Base-by-base conservation (phyloP, 2,329 filamentous ascomycete species). In the Fusarium subglutinans region DNA sequence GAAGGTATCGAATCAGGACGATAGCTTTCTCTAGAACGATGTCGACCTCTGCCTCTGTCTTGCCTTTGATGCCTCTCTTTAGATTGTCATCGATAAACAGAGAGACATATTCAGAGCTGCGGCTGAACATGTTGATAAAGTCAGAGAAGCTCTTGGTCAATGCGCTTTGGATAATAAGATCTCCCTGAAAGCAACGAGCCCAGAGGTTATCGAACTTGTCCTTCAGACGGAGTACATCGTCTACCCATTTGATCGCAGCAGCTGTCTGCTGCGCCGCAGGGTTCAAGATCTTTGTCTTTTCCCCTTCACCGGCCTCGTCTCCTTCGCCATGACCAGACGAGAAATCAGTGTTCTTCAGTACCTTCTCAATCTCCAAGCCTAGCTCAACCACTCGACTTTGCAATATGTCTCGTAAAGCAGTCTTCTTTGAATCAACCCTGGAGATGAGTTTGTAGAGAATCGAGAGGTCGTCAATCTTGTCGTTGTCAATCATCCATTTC, bases 1-100 rank as follows among this genome's bases (percentile, higher is more conserved):
- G 90, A 43, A 99, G 89, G 77, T 97, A 98, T 51, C 95, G 91
- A 59, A 99, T 89, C 12, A 99, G 86, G 1, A 92, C 90, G 69
- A 98, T 97, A 18, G 95, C 95, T 80, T 96, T 97, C 67, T 98
- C 95, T 45, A 98, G 86, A 3, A 97, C 90, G 13, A 85, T 82
- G 77, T 98, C 96, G 20, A 98, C 90, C 80, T 98, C 96, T 35
- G 87, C 88, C 77, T 98, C 96, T 0, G 94, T 96, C 86, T 97
- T 98, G 71, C 95, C 95, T 80, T 95, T 95, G 81, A 98, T 93
- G 8, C 95, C 95, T 77, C 96, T 93, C 84, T 97, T 98, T 78
- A 99, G 89, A 79, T 95, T 97, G 78, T 98, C 96, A 78, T 99
- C 96, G 66, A 99, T 97, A 83, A 97, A 99, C 1, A 99, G 88